Base-by-base conservation (phyloP, 805 yeast species). In the Wickerhamomyces subpelliculosus region DNA sequence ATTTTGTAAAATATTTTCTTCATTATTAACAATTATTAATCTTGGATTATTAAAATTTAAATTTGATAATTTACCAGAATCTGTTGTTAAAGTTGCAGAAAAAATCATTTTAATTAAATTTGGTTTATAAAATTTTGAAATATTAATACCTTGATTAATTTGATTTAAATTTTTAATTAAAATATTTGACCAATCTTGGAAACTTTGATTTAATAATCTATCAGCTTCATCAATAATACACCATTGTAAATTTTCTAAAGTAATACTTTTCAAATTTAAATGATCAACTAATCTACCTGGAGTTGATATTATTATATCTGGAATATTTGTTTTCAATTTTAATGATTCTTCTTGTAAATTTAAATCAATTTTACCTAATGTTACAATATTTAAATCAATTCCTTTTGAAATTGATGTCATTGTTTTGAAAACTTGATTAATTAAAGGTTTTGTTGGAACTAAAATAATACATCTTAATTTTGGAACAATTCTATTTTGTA, bases 31-130 rank as follows among this genome's bases (percentile, higher is more conserved):
- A 40, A 87, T 78, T 29, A 85, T 66, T 34, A 93, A 60, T 51
- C 80, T 70, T n/a, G 94, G 97, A 47, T 68, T 70, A 41, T 67
- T 65, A 44, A 93, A 73, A 36, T 80, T 75, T 41, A 93, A 68
- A 33, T 76, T 73, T 8, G 90, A 72, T 39, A 93, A 64, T 54
- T 84, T 86, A 22, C 93, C 95, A 0, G 97, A 85, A 57, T 89
- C 95, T 2, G 96, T 81, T 4, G 97, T 87, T 37, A 93, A 70
- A 1, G 99, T 93, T 8, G 99, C 98, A 35, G 94, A 81, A 54
- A 93, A 87, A 4, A 93, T 71, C 57, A 90, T 68, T 48, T 89
- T 74, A 63, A 64, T 81, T 54, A 61, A 78, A 59, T 54, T 54
- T 27, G 41, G 48, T 27, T 46, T 46, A 28, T 28, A 51, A 3